phyloP scores from a whole-genome alignment of 1,284 basidiomycete genomes.

The Naganishia sp. region DNA sequence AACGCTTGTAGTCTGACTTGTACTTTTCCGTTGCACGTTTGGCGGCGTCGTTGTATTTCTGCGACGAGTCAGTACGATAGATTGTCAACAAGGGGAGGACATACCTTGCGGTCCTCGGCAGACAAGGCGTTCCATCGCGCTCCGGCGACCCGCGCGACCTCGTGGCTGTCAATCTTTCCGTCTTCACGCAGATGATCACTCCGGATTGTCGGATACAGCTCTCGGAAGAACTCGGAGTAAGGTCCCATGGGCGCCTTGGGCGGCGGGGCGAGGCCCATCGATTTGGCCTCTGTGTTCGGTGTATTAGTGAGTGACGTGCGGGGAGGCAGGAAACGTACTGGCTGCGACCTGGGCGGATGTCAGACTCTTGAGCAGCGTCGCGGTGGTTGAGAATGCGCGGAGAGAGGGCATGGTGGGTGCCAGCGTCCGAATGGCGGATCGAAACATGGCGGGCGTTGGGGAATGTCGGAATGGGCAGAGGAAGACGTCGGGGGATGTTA shows the following conservation, averaged over 20 bases:
- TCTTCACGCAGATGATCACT: constrained; percentile 14
- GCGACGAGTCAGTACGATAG: neutral
- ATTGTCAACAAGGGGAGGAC: neutral
- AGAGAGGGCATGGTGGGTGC: too few species aligned
- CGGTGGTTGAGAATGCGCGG: constrained; percentile 20
- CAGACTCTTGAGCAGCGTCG: neutral
- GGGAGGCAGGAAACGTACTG: neutral
- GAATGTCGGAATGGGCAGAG: too few species aligned
- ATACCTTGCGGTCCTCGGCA: constrained; percentile 30
- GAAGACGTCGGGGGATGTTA: too few species aligned
- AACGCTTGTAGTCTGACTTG: constrained; percentile 29
- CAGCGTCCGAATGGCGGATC: neutral
- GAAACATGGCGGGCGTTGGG: neutral
- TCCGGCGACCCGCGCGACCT: constrained; percentile 27
- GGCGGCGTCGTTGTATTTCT: constrained; percentile 30
- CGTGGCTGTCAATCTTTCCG: constrained; percentile 27
- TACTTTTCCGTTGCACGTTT: constrained; percentile 27
- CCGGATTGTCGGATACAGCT: constrained; percentile 26
- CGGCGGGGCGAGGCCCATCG: constrained; percentile 24
- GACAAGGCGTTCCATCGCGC: constrained; percentile 27
- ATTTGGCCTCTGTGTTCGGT: constrained; percentile 6
- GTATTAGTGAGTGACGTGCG: neutral
- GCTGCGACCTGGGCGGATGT: constrained; percentile 5
- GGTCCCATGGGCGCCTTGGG: constrained; percentile 31
- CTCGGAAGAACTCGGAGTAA: constrained; percentile 33